Percentiles rank a stretch among this genome's conserved stretches.
Evolutionary conservation across 2,329 filamentous ascomycete species (phyloP).

Genomic region (Dothideomycetidae sp.): DNA sequence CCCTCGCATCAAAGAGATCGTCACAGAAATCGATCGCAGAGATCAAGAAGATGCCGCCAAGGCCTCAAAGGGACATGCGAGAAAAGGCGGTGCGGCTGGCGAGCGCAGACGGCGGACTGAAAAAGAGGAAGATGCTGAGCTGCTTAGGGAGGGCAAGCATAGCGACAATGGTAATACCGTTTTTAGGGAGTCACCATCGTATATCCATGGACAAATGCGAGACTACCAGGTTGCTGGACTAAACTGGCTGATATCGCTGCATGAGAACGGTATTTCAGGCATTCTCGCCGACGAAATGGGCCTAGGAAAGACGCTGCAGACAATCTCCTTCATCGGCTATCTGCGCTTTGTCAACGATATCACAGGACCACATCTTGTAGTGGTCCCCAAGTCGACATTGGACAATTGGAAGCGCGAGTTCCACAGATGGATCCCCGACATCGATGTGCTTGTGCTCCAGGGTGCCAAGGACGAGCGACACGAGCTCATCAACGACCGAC

Average conservation of each 20-base stretch:
- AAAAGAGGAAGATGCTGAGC: constrained; percentile 92
- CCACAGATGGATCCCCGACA: constrained; percentile 82
- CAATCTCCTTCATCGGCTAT: constrained; percentile 92
- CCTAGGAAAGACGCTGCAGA: constrained; percentile 92
- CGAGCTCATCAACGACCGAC: constrained; percentile 71
- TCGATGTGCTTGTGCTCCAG: constrained; percentile 85
- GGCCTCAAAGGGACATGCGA: constrained; percentile 57
- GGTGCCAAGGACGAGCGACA: constrained; percentile 90
- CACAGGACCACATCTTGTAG: constrained; percentile 78
- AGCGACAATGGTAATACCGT: constrained; percentile 66
- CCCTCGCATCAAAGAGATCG: constrained; percentile 84
- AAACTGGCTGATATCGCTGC: constrained; percentile 94
- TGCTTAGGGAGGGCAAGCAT: constrained; percentile 70
- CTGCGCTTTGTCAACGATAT: constrained; percentile 81
- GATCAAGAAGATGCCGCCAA: constrained; percentile 59
- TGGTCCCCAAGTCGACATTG: constrained; percentile 89
- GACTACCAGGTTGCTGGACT: constrained; percentile 93
- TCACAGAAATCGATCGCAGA: constrained; percentile 86
- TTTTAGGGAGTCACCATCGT: constrained; percentile 88
- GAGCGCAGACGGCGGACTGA: constrained; percentile 79
- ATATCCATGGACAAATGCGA: constrained; percentile 76
- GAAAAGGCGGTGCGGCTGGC: constrained; percentile 70
- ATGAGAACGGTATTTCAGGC: constrained; percentile 97
- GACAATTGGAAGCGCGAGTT: constrained; percentile 99
- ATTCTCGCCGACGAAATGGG: constrained; percentile 99